These are phyloP conservation scores for Boletus coccyginus DNA, from an alignment of 768 basidiomycete species.

Conservation along the genomic window DNA sequence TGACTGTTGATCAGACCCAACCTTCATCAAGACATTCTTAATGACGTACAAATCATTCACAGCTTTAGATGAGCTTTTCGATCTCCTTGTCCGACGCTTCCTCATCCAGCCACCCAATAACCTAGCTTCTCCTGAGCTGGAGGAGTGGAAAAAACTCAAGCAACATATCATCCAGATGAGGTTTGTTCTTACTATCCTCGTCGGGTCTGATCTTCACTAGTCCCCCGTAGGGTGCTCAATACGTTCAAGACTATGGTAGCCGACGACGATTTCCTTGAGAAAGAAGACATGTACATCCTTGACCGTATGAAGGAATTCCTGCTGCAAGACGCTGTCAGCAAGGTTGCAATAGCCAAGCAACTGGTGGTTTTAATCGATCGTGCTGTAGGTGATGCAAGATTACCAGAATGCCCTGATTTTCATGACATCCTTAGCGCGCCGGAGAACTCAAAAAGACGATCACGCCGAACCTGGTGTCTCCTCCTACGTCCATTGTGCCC, in stretches of 20 bases:
- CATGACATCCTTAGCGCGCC: conserved; percentile 39
- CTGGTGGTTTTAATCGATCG: conserved; percentile 74
- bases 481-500: conserved; percentile 76
- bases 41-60: conserved; percentile 97
- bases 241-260: conserved; percentile 87
- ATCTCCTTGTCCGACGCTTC: conserved; percentile 79
- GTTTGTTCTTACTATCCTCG: conserved; percentile 42
- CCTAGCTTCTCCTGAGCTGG: conserved; percentile 55
- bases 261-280: conserved; percentile 80
- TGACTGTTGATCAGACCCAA: conserved; percentile 50
- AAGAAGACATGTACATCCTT: conserved; percentile 80
- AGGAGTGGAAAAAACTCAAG: conserved; percentile 83
- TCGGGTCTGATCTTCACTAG: not conserved
- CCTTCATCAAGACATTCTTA: conserved; percentile 85
- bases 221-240: conserved; percentile 65
- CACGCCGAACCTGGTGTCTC: conserved; percentile 51
- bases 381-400: conserved; percentile 51
- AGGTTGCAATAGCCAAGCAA: conserved; percentile 70
- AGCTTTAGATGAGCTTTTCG: conserved; percentile 75
- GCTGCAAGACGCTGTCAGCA: conserved; percentile 58
- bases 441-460: conserved; percentile 58
- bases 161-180: conserved; percentile 84
- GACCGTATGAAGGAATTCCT: conserved; percentile 81
- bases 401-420: conserved; percentile 5
- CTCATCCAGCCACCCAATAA: conserved; percentile 70